These are phyloP conservation scores for Cryptococcus neoformans DNA, from an alignment of 1,284 basidiomycete species.

Conservation along the genomic window DNA sequence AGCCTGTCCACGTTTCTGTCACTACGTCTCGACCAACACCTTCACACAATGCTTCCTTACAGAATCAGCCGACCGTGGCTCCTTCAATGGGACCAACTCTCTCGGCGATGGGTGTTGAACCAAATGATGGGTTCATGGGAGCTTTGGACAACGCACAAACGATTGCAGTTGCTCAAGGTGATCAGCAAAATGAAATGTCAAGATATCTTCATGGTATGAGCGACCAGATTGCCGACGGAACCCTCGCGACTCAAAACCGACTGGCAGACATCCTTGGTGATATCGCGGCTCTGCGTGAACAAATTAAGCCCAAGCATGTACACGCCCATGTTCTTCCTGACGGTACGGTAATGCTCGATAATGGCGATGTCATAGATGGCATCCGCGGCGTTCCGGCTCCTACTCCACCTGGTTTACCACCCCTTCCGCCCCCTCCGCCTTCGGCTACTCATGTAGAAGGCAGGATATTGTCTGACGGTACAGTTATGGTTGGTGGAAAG, in stretches of 20 bases:
- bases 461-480: conserved; percentile 41
- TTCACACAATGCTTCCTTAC: neutral
- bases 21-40: conserved; percentile 10
- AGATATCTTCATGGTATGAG: conserved; percentile 46
- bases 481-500: conserved; percentile 41
- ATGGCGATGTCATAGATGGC: conserved; percentile 45
- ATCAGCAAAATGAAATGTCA: conserved; percentile 46
- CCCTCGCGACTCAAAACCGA: conserved; percentile 28
- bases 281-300: conserved; percentile 35
- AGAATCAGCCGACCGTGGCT: neutral
- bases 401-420: conserved; percentile 11
- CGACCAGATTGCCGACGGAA: conserved; percentile 40
- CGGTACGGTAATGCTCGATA: conserved; percentile 41
- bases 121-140: neutral
- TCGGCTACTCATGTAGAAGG: conserved; percentile 31
- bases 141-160: conserved; percentile 25
- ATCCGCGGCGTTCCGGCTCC: conserved; percentile 32
- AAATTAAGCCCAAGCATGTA: conserved; percentile 39
- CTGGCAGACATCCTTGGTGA: conserved; percentile 39
- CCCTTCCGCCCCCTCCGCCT: conserved; percentile 22
- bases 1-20: conserved; percentile 2
- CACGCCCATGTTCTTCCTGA: conserved; percentile 38
- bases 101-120: neutral
- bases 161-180: conserved; percentile 41
- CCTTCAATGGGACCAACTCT: neutral